Evolutionary conservation across 495 filamentous ascomycete genomes (phyloP).

Genomic region (Hypoxylon rickii): DNA sequence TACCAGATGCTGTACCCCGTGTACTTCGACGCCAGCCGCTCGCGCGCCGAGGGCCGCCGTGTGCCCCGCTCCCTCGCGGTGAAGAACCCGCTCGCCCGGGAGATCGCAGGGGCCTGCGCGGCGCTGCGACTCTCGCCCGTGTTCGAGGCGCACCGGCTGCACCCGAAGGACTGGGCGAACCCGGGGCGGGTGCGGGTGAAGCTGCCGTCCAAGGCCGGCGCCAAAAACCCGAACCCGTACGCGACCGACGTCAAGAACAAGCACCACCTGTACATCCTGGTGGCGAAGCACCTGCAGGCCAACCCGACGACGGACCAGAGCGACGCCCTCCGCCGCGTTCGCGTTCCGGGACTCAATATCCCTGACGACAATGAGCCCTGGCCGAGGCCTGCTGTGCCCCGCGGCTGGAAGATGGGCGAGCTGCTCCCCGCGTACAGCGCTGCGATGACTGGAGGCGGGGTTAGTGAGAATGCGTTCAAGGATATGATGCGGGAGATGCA

Average conservation of each 20-base stretch:
- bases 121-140: constrained; percentile 72
- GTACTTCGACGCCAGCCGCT: constrained; percentile 84
- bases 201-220: constrained; percentile 46
- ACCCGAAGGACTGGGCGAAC: constrained; percentile 98
- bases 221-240: constrained; percentile 3
- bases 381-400: constrained; percentile 74
- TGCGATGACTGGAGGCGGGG: constrained; percentile 88
- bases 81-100: constrained; percentile 81
- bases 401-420: constrained; percentile 88
- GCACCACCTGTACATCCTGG: constrained; percentile 80
- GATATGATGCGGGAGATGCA: constrained; percentile 98
- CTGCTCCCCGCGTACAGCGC: constrained; percentile 85
- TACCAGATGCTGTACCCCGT: constrained; percentile 92
- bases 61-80: constrained; percentile 75
- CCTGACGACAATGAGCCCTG: constrained; percentile 64
- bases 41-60: constrained; percentile 76
- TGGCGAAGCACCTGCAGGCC: constrained; percentile 71
- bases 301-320: constrained; percentile 75
- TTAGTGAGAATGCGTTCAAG: constrained; percentile 94
- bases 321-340: constrained; percentile 66
- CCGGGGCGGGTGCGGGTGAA: constrained; percentile 84
- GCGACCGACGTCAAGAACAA: constrained; percentile 72
- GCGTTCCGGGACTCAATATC: constrained; percentile 60
- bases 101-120: constrained; percentile 84
- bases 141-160: constrained; percentile 87